A percentile compares a stretch with the other conserved stretches of the same genome.
Conservation (phyloP, 768 basidiomycete species). For the Tremella yokohamensis region DNA sequence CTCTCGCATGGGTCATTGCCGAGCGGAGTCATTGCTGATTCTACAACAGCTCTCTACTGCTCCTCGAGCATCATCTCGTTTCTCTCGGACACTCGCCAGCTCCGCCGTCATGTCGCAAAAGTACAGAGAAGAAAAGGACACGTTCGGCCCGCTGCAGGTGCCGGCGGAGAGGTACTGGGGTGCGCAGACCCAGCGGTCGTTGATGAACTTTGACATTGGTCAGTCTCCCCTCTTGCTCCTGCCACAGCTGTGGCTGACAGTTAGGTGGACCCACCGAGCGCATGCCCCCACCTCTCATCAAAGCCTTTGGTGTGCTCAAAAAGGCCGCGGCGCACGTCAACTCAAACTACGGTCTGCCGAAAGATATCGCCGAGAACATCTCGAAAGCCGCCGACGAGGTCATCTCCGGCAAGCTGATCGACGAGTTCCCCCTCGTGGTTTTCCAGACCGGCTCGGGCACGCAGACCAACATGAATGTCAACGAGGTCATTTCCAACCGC, state of each 20-base stretch:
- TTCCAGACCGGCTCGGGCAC: constrained; percentile 99
- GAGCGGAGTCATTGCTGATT: neutral
- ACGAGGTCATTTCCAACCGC: constrained; percentile 98
- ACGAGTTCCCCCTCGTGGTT: constrained; percentile 96
- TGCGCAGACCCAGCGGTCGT: constrained; percentile 93
- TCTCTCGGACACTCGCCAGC: constrained; percentile 18
- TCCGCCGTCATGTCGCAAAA: constrained; percentile 46
- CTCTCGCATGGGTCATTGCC: constrained; percentile 5
- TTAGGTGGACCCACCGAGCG: constrained; percentile 75
- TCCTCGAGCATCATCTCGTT: constrained; percentile 1
- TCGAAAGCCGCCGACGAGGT: constrained; percentile 94
- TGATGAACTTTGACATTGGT: constrained; percentile 98
- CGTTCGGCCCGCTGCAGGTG: constrained; percentile 91
- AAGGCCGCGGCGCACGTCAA: constrained; percentile 94
- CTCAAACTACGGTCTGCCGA: constrained; percentile 80
- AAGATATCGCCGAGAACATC: constrained; percentile 81
- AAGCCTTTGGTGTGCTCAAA: constrained; percentile 95
- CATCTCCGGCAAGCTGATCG: constrained; percentile 87
- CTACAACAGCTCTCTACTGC: neutral
- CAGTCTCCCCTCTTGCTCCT: constrained; percentile 10
- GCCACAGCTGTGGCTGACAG: neutral
- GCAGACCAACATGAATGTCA: constrained; percentile 98
- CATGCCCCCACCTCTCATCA: constrained; percentile 90
- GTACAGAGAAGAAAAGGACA: constrained; percentile 77
- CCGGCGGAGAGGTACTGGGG: constrained; percentile 91